Percentiles rank a stretch among this genome's conserved stretches.
phyloP scores from a whole-genome alignment of 129 eudicot species.

The Pulicaria dysenterica region DNA sequence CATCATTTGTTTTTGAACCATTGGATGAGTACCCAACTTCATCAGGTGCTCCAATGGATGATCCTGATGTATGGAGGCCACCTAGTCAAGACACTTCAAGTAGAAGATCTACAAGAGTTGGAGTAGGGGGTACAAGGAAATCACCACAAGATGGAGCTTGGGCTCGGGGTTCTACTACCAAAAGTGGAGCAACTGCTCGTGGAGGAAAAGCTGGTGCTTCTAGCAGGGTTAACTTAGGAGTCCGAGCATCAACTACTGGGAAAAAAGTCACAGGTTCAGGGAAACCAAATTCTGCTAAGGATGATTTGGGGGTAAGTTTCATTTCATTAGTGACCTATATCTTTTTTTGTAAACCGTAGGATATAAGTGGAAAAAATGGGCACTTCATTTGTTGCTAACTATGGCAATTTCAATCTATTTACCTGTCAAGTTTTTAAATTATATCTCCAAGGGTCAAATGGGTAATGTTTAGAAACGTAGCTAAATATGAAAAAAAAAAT shows the following conservation, averaged over 20 bases:
- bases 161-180: slow-evolving; percentile 68
- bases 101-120: slow-evolving; percentile 74
- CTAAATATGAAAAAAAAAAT: no score
- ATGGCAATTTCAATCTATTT: no score
- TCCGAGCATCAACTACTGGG: slow-evolving; percentile 68
- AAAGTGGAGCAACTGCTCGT: slow-evolving; percentile 67
- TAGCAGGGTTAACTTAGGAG: slow-evolving; percentile 57
- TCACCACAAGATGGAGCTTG: slow-evolving; percentile 80
- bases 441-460: no score
- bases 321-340: not conserved
- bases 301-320: slow-evolving; percentile 64
- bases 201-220: slow-evolving; percentile 77
- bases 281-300: slow-evolving; percentile 45
- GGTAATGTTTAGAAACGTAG: no score
- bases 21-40: slow-evolving; percentile 92
- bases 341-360: not conserved
- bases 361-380: not conserved
- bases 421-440: no score
- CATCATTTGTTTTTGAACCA: slow-evolving; percentile 90
- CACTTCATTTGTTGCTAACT: no score
- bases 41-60: slow-evolving; percentile 76
- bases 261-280: slow-evolving; percentile 68
- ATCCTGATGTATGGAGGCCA: slow-evolving; percentile 99
- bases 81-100: slow-evolving; percentile 77
- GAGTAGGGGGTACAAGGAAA: slow-evolving; percentile 68